Base-by-base conservation (phyloP, 495 filamentous ascomycete genomes). In the Beverwykella pulmonaria region DNA sequence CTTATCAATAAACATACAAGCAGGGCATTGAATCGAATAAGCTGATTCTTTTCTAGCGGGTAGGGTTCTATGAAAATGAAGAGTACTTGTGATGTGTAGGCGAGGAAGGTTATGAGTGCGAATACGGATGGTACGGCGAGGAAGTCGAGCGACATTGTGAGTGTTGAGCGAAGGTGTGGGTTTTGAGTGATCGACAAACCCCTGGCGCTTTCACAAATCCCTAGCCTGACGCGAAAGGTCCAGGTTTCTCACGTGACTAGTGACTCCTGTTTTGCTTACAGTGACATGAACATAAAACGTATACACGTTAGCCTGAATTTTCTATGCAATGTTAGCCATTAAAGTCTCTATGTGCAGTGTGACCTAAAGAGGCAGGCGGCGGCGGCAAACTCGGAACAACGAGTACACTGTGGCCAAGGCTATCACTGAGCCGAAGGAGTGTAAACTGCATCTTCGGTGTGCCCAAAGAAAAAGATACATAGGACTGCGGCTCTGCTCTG, bases 51-150 rank as follows among this genome's bases (percentile, higher is more conserved):
- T n/a, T 80, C 82, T 23, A 96, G 82, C 0, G 90, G 87, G 20
- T 82, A 84, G 0, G 90, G 88, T 52, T 90, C 81, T 36, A 94
- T 86, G 66, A 86, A 81, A n/a, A 83, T 75, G 74, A 98, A 93
- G 53, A 96, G 84, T 69, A 83, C 84, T 76, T 97, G 94, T 0
- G 93, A 92, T 19, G 83, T 82, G 81, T 93, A 97, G 34, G 89
- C 85, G 7, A 97, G 87, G 71, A 95, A 93, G 67, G 76, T 75
- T 68, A 96, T 91, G 30, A 96, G 79, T 4, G 79, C 12, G 53
- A 79, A 87, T 39, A 91, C 90, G n/a, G 78, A 81, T 19, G 90
- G 90, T 3, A 91, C 69, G 12, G 74, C 75, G 6, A 78, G 65
- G 6, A 30, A 34, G 4, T 57, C 36, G 2, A 66, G 44, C 46